A percentile compares a stretch with the other conserved stretches of the same genome.
phyloP scores from a whole-genome alignment of 371 early-diverging fungal species.

The Encephalitozoon hellem region DNA sequence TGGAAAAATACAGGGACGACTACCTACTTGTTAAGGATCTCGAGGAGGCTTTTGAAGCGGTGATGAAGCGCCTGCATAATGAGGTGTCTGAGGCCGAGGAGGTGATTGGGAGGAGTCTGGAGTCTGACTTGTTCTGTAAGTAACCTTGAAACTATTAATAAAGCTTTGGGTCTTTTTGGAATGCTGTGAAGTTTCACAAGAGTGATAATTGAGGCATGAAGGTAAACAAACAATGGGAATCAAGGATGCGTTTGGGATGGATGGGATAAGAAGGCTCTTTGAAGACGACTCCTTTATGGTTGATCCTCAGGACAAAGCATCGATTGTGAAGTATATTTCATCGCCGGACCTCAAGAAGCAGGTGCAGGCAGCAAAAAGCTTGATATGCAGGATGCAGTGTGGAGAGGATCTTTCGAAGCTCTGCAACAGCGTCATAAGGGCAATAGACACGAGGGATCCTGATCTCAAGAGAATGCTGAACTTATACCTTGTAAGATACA shows the following conservation, averaged over 20 bases:
- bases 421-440: constrained; percentile 22
- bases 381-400: constrained; percentile 41
- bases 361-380: constrained; percentile 8
- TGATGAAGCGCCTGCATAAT: not conserved
- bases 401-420: constrained; percentile 29
- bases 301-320: not conserved
- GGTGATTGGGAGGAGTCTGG: not conserved
- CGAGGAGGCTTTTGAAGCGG: not conserved
- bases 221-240: constrained; percentile 11
- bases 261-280: not conserved
- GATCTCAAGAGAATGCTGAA: constrained; percentile 24
- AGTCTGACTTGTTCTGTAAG: not conserved
- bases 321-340: not conserved
- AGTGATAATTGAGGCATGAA: not conserved
- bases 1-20: not conserved
- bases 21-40: not conserved
- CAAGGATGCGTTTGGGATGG: constrained; percentile 8
- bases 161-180: not conserved
- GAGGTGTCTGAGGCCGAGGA: not conserved
- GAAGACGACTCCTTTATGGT: not conserved
- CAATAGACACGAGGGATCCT: constrained; percentile 25
- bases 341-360: not conserved
- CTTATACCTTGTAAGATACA: constrained; percentile 17
- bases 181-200: not conserved
- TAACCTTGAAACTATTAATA: not conserved